phyloP scores from a whole-genome alignment of 306 rosid species.

The Prosopis cineraria region DNA sequence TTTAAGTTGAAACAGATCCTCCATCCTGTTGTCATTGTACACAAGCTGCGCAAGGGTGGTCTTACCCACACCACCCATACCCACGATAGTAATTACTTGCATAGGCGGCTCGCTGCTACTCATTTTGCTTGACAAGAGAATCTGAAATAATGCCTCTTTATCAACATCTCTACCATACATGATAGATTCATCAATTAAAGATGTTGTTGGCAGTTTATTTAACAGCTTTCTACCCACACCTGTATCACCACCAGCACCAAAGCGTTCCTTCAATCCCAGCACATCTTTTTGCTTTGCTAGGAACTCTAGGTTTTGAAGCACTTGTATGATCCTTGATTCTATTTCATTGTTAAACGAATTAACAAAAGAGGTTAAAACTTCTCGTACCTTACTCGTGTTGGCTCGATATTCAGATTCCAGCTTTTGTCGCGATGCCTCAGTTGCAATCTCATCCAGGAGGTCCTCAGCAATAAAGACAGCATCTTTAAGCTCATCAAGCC shows the following conservation, averaged over 20 bases:
- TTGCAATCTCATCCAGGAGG: background rate
- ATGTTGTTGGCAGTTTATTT: background rate
- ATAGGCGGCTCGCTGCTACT: background rate
- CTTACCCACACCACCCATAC: background rate
- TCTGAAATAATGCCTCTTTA: background rate
- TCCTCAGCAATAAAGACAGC: background rate
- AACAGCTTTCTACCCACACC: no score
- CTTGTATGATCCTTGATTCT: background rate
- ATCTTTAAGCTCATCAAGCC: background rate
- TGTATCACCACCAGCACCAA: background rate
- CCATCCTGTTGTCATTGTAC: background rate
- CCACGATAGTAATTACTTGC: background rate
- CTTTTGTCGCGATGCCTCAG: background rate
- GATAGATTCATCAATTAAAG: background rate
- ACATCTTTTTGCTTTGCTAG: background rate
- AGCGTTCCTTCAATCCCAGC: background rate
- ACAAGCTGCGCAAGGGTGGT: background rate
- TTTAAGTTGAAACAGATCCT: background rate
- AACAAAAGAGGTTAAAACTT: background rate
- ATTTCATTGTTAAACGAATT: background rate
- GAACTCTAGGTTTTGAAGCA: background rate
- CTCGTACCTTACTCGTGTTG: background rate
- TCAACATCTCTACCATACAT: background rate
- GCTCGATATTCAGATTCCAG: background rate
- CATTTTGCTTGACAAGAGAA: background rate